A percentile compares a stretch with the other conserved stretches of the same genome.
Evolutionary conservation across 805 yeast species (phyloP).

Genomic region (Suhomyces emberorum): DNA sequence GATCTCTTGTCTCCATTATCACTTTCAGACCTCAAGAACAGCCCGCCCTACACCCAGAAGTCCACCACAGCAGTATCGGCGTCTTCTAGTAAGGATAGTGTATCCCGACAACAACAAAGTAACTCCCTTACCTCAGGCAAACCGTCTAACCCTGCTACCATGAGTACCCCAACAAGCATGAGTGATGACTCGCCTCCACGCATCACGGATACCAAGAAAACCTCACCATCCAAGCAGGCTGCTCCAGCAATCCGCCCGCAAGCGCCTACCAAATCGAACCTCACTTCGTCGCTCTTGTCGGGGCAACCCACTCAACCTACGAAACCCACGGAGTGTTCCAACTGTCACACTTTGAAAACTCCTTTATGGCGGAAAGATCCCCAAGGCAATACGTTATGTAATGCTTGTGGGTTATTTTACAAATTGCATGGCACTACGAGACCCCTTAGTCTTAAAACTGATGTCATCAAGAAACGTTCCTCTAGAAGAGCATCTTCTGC

Average conservation of each 20-base stretch:
- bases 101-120: background rate
- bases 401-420: slow-evolving; percentile 61
- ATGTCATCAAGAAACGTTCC: slow-evolving; percentile 54
- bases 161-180: slow-evolving; percentile 30
- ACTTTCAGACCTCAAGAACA: slow-evolving; percentile 32
- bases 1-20: slow-evolving; percentile 41
- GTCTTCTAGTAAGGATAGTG: slow-evolving; percentile 1
- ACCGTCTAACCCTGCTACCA: slow-evolving; percentile 1
- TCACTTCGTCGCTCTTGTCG: slow-evolving; percentile 17
- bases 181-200: slow-evolving; percentile 19
- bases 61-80: slow-evolving; percentile 4
- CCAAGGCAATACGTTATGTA: slow-evolving; percentile 57
- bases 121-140: background rate
- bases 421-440: slow-evolving; percentile 62
- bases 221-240: background rate
- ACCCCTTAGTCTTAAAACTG: slow-evolving; percentile 56
- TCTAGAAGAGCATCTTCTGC: slow-evolving; percentile 32
- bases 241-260: background rate
- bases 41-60: slow-evolving; percentile 11
- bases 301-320: background rate
- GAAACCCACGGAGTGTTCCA: slow-evolving; percentile 45
- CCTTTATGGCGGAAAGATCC: slow-evolving; percentile 64
- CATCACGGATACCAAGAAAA: slow-evolving; percentile 6
- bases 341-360: slow-evolving; percentile 58
- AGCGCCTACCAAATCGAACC: slow-evolving; percentile 13